Base-by-base conservation (phyloP, 2,329 filamentous ascomycete species). In the Aspergillus japonicus region DNA sequence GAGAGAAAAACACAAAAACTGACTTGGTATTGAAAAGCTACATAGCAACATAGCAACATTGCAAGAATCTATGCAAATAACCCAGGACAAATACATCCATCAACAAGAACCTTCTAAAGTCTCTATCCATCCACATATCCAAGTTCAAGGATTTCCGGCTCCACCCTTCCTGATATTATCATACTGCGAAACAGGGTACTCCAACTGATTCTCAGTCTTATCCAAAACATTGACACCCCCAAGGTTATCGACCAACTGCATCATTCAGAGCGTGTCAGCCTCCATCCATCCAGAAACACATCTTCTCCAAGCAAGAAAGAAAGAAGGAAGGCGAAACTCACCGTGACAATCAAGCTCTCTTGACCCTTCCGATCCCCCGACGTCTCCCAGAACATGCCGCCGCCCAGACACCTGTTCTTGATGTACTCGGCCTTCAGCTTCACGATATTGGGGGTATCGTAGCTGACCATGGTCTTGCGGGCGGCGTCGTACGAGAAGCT, bases 381-480 rank as follows among this genome's bases (percentile, higher is more conserved):
- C 68, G 87, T 91, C 78, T 97, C 93, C 91, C 91, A 96, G 92
- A 92, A 98, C 93, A 98, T 97, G n/a, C 85, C 91, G 19, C 94
- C 94, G 1, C 92, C 93, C 0, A 97, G 82, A 0, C 85, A 81
- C 49, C 83, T 79, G 21, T 84, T 73, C 70, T 81, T 84, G 70
- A 97, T 85, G 73, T 87, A 96, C 11, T 84, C 78, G 1, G 87
- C 87, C 80, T 97, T 98, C 65, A 78, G 73, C 65, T 80, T 80
- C 3, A 87, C 89, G 73, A 92, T 85, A 3, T 80, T 77, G 0
- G 87, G 83, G 1, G 86, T 94, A 71, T 92, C 90, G 66, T 94
- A 96, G 57, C 84, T 89, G 47, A 96, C 83, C 77, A 96, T 81
- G 60, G 84, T 85, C 56, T 81, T 81, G 47, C 80, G 81, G 0